phyloP scores from a whole-genome alignment of 1,139 yeast genomes.

The Hyphopichia burtonii region DNA sequence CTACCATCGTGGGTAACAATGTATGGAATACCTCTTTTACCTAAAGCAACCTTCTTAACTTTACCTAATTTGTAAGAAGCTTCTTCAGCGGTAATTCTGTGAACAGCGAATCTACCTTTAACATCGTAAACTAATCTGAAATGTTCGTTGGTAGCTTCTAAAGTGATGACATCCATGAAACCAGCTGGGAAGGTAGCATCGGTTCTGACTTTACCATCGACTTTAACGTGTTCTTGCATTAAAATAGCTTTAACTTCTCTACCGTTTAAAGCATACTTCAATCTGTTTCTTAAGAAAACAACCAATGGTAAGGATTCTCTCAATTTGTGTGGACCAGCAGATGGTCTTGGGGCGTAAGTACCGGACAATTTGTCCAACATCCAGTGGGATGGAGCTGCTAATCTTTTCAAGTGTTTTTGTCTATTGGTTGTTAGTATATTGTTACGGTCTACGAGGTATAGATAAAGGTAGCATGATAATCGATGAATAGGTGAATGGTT shows the following conservation, averaged over 20 bases:
- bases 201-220: slow-evolving; percentile 88
- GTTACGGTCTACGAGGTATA: slow-evolving; percentile 2
- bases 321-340: slow-evolving; percentile 98
- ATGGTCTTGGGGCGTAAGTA: slow-evolving; percentile 97
- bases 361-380: slow-evolving; percentile 99
- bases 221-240: slow-evolving; percentile 97
- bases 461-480: slow-evolving; percentile 2
- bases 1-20: slow-evolving; percentile 98
- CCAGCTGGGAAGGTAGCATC: slow-evolving; percentile 97
- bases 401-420: slow-evolving; percentile 97
- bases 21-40: slow-evolving; percentile 95
- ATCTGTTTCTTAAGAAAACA: slow-evolving; percentile 96
- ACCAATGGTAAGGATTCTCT: slow-evolving; percentile 97
- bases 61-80: slow-evolving; percentile 93
- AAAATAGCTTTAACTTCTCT: slow-evolving; percentile 97
- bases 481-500: neutral
- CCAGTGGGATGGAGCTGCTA: slow-evolving; percentile 99
- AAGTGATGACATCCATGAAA: slow-evolving; percentile 92
- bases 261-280: slow-evolving; percentile 97
- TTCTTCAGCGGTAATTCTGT: slow-evolving; percentile 97
- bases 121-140: slow-evolving; percentile 95
- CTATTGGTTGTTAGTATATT: slow-evolving; percentile 37
- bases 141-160: slow-evolving; percentile 96
- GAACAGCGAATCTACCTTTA: slow-evolving; percentile 96
- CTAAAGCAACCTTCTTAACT: slow-evolving; percentile 93